Evolutionary conservation across 345 rosid genomes (phyloP).

Genomic region (Populus euphratica): DNA sequence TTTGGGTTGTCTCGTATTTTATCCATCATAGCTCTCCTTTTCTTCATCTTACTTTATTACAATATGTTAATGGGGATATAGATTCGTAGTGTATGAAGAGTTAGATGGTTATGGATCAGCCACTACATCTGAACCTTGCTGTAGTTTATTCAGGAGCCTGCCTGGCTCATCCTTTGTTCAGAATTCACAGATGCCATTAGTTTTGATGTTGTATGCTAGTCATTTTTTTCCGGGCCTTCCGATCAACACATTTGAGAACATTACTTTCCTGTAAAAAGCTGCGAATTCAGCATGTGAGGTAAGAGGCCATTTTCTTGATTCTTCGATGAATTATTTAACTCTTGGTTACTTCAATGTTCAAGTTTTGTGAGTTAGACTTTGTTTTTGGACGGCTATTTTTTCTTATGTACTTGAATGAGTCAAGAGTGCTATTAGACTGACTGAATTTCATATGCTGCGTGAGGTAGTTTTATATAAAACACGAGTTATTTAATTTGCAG

Average conservation of each 20-base stretch:
- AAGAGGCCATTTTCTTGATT: not conserved
- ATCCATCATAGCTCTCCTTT: constrained; percentile 9
- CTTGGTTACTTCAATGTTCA: not conserved
- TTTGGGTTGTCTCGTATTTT: constrained; percentile 29
- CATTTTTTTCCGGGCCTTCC: not conserved
- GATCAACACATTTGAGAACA: not conserved
- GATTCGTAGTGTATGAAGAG: constrained; percentile 36
- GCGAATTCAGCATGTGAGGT: constrained; percentile 5
- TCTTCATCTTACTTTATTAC: not conserved
- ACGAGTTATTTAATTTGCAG: no score
- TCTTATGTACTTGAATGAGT: not conserved
- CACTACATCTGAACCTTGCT: constrained; percentile 12
- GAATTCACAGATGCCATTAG: constrained; percentile 21
- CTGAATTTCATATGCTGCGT: not conserved
- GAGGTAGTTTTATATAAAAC: not conserved
- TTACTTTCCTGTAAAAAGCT: constrained; percentile 19
- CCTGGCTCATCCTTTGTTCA: constrained; percentile 13
- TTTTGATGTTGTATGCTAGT: constrained; percentile 40
- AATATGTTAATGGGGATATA: constrained; percentile 25
- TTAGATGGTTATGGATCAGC: constrained; percentile 24
- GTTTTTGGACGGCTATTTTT: not conserved
- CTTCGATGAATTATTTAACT: not conserved
- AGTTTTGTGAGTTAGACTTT: not conserved
- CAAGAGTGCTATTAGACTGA: not conserved
- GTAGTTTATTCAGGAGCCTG: constrained; percentile 20